Percentiles rank a stretch among this genome's conserved stretches.
These are phyloP conservation scores for Aspergillus leporis DNA, from an alignment of 495 filamentous ascomycete species.

Conservation along the genomic window DNA sequence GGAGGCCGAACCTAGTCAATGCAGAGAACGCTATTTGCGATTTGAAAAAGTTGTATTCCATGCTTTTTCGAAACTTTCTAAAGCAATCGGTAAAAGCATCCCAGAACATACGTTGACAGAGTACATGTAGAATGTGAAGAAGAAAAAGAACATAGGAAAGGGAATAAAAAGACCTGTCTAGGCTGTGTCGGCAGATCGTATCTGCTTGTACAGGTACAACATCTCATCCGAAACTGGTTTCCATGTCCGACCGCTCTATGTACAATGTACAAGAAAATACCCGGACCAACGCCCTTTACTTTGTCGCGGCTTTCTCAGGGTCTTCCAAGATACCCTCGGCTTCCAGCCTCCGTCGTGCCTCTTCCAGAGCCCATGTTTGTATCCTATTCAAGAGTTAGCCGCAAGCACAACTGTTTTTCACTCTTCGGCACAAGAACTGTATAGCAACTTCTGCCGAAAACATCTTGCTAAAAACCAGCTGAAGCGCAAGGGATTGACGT, in stretches of 20 bases:
- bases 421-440: neutral
- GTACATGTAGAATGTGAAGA: constrained; percentile 35
- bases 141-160: constrained; percentile 32
- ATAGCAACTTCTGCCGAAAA: too few relatives aligned
- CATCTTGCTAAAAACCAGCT: neutral
- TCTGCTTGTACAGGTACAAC: constrained; percentile 35
- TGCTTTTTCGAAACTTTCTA: constrained; percentile 26
- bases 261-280: constrained; percentile 46
- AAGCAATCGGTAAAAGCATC: constrained; percentile 30
- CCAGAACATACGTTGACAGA: constrained; percentile 36
- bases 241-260: constrained; percentile 46
- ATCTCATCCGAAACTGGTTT: constrained; percentile 33
- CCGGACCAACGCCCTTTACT: constrained; percentile 25
- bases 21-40: neutral
- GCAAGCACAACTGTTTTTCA: neutral
- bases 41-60: constrained; percentile 18
- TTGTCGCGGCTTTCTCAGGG: constrained; percentile 53
- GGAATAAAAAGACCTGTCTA: constrained; percentile 46
- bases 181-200: constrained; percentile 36
- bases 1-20: neutral
- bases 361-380: constrained; percentile 98
- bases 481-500: constrained; percentile 44
- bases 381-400: constrained; percentile 62
- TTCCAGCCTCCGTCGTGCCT: constrained; percentile 90
- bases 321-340: constrained; percentile 90